phyloP scores from a whole-genome alignment of 2,329 filamentous ascomycete species.

The Fusarium armeniacum region DNA sequence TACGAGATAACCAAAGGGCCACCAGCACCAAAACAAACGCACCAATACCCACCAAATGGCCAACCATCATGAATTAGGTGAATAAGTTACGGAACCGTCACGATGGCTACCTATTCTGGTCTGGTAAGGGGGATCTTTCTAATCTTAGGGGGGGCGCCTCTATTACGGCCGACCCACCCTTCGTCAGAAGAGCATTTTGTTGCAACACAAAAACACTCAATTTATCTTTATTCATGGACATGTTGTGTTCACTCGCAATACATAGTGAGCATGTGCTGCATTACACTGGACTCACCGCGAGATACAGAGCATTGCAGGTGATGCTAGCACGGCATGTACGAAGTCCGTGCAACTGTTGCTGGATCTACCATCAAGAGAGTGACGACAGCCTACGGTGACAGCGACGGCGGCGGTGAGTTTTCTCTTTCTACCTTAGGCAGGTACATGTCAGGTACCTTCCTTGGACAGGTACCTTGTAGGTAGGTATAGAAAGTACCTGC shows the following conservation, averaged over 20 bases:
- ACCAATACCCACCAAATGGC: constrained; percentile 30
- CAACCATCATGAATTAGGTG: constrained; percentile 30
- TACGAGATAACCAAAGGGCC: constrained; percentile 38
- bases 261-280: neutral
- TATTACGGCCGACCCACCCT: constrained; percentile 4
- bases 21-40: constrained; percentile 21
- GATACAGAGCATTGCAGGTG: constrained; percentile 14
- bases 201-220: constrained; percentile 11
- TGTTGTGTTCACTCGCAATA: neutral
- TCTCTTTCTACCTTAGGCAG: neutral
- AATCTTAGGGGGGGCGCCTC: constrained; percentile 11
- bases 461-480: neutral
- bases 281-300: constrained; percentile 24
- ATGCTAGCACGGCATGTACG: constrained; percentile 41
- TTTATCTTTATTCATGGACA: neutral
- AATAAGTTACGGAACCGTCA: constrained; percentile 18
- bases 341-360: constrained; percentile 32
- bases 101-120: constrained; percentile 17
- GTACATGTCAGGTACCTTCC: constrained; percentile 6
- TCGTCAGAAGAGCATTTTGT: neutral
- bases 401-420: constrained; percentile 28
- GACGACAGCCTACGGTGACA: neutral
- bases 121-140: constrained; percentile 8
- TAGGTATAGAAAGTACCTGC: constrained; percentile 4
- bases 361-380: constrained; percentile 1